These are phyloP conservation scores for Silene vulgaris DNA, from an alignment of 179 eudicot genomes.

Conservation along the genomic window DNA sequence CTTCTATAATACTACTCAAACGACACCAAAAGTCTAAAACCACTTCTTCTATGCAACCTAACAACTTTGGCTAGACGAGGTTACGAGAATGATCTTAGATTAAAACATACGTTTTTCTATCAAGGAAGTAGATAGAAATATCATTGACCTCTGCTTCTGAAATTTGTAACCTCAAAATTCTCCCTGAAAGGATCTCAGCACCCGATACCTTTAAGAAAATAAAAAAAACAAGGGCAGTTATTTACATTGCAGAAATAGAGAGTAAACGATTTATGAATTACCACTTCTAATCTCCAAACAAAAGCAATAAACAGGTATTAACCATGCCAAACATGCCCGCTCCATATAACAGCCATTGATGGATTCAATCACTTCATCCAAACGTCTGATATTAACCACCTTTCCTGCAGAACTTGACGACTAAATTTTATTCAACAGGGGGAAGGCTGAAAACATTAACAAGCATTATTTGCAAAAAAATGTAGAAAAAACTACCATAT, in stretches of 20 bases:
- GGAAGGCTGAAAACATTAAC: constrained; percentile 20
- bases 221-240: no score
- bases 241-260: no score
- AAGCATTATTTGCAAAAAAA: constrained; percentile 6
- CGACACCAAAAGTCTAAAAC: neutral
- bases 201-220: no score
- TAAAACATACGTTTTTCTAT: constrained; percentile 73
- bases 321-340: no score
- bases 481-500: constrained; percentile 51
- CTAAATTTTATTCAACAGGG: constrained; percentile 28
- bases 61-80: neutral
- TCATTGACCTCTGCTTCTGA: constrained; percentile 98
- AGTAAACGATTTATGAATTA: no score
- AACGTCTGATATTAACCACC: constrained; percentile 76
- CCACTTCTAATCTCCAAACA: no score
- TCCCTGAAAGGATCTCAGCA: no score
- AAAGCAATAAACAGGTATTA: no score
- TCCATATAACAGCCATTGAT: no score
- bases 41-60: neutral
- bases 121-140: constrained; percentile 77
- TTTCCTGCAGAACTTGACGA: constrained; percentile 91
- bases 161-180: constrained; percentile 79
- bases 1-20: neutral
- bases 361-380: constrained; percentile 90
- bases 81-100: constrained; percentile 6